These are phyloP conservation scores for Infundibulicybe gibba DNA, from an alignment of 768 basidiomycete genomes.

Conservation along the genomic window DNA sequence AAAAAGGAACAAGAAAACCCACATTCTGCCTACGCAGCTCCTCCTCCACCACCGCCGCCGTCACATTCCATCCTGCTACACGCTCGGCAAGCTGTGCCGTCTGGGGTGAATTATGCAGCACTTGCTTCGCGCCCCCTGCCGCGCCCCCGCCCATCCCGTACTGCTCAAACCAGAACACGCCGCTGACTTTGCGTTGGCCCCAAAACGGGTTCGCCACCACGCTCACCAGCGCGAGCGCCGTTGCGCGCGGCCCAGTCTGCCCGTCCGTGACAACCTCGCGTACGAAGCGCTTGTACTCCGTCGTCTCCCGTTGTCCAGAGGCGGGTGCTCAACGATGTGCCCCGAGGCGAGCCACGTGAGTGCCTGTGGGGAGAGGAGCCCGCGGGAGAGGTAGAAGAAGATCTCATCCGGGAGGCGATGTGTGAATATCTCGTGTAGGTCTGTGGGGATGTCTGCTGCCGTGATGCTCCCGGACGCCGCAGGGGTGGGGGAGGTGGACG, in stretches of 20 bases:
- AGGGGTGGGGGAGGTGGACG: constrained; percentile 44
- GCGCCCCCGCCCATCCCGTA: constrained; percentile 8
- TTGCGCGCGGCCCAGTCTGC: constrained; percentile 89
- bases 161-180: constrained; percentile 75
- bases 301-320: constrained; percentile 95
- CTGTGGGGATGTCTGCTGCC: constrained; percentile 82
- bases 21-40: constrained; percentile 96
- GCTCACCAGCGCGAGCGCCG: constrained; percentile 83
- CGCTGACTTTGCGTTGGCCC: constrained; percentile 70
- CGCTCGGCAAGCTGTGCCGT: constrained; percentile 87
- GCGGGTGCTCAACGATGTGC: constrained; percentile 79
- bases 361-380: constrained; percentile 83
- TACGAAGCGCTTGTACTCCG: constrained; percentile 90
- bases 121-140: constrained; percentile 51
- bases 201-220: constrained; percentile 79
- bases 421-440: constrained; percentile 94
- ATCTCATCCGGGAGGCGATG: constrained; percentile 93
- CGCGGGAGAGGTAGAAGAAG: constrained; percentile 94
- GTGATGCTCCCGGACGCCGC: constrained; percentile 69
- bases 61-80: constrained; percentile 87
- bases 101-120: constrained; percentile 71
- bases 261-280: constrained; percentile 97
- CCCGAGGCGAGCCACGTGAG: constrained; percentile 94
- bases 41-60: constrained; percentile 82
- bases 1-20: constrained; percentile 26